Conservation (phyloP, 129 eudicot genomes). For the Sambucus nigra region DNA sequence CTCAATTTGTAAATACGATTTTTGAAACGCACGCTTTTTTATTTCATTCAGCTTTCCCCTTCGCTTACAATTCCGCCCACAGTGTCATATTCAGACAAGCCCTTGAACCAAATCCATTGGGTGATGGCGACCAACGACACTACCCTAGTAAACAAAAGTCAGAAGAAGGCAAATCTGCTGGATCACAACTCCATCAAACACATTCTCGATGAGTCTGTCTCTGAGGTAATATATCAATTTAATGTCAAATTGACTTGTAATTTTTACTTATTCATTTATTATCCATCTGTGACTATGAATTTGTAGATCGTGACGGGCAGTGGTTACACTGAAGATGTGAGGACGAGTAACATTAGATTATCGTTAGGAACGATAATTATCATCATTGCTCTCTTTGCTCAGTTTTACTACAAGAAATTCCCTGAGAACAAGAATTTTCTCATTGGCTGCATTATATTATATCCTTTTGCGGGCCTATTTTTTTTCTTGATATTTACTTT, state of each 20-base stretch:
- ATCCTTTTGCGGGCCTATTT: too few relatives aligned
- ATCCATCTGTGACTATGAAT: neutral
- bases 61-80: too few relatives aligned
- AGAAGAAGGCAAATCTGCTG: slow-evolving; percentile 59
- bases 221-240: slow-evolving; percentile 38
- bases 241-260: too few relatives aligned
- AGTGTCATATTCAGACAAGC: slow-evolving; percentile 36
- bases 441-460: slow-evolving; percentile 67
- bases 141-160: slow-evolving; percentile 24
- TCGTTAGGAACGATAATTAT: slow-evolving; percentile 63
- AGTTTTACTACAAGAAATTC: slow-evolving; percentile 82
- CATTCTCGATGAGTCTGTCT: slow-evolving; percentile 81
- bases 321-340: slow-evolving; percentile 82
- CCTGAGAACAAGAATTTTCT: slow-evolving; percentile 70
- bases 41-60: too few relatives aligned
- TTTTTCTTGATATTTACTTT: too few relatives aligned
- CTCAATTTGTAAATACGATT: too few relatives aligned
- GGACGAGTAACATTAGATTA: slow-evolving; percentile 71
- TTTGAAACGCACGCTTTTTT: too few relatives aligned
- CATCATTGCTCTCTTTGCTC: slow-evolving; percentile 72
- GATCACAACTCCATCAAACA: slow-evolving; percentile 86
- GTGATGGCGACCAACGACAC: slow-evolving; percentile 25
- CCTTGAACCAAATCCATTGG: slow-evolving; percentile 30
- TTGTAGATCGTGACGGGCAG: slow-evolving; percentile 59
- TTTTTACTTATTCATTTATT: neutral